Percentiles rank a stretch among this genome's conserved stretches.
Conservation (phyloP, 345 rosid species). For the Garcia nutans region DNA sequence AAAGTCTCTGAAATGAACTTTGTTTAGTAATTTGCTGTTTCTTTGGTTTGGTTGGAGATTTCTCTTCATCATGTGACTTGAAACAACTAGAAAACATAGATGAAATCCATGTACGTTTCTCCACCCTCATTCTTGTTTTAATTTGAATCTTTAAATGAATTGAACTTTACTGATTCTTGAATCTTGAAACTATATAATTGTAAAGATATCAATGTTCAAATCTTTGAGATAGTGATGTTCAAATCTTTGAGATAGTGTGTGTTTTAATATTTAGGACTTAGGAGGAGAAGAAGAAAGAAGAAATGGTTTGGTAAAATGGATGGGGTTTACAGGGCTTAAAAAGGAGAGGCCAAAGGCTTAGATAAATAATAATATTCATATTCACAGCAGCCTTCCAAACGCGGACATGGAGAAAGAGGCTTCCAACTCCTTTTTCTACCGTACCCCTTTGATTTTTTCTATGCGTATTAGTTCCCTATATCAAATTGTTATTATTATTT, state of each 20-base stretch:
- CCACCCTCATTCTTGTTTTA: constrained; percentile 39
- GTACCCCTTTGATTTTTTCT: constrained; percentile 16
- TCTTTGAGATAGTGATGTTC: too few relatives aligned
- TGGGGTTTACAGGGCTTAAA: not conserved
- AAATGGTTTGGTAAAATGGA: constrained; percentile 1
- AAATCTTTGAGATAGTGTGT: not conserved
- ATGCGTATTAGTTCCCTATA: not conserved
- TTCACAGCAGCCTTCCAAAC: constrained; percentile 19
- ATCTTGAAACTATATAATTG: not conserved
- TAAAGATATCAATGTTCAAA: too few relatives aligned
- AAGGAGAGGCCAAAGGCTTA: not conserved
- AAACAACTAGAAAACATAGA: constrained; percentile 52
- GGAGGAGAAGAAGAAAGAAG: constrained; percentile 1
- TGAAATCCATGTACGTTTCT: constrained; percentile 47
- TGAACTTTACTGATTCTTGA: not conserved
- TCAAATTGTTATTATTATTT: not conserved
- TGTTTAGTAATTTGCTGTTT: constrained; percentile 43
- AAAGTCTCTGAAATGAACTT: constrained; percentile 55
- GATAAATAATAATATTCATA: constrained; percentile 22
- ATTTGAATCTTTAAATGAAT: not conserved
- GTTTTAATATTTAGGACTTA: not conserved
- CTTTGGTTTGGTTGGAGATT: constrained; percentile 27
- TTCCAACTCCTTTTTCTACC: constrained; percentile 20
- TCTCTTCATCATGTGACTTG: constrained; percentile 24
- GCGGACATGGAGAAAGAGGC: constrained; percentile 25